Evolutionary conservation across 2,329 filamentous ascomycete species (phyloP).

Genomic region (Phyllosticta citribraziliensis): DNA sequence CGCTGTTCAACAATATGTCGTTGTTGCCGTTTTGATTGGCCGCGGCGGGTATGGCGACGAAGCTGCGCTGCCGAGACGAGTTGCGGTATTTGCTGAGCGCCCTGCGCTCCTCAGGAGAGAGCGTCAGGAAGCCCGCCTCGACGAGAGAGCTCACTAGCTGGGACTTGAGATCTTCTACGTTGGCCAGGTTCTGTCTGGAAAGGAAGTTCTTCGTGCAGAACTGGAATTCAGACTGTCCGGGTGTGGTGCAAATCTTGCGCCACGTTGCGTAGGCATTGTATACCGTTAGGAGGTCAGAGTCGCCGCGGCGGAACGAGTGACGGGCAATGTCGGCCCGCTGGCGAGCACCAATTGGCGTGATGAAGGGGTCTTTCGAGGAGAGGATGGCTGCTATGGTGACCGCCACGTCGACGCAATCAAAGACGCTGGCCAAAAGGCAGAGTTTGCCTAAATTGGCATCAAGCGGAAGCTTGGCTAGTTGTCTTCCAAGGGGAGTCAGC

Average conservation of each 20-base stretch:
- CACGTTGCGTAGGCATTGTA: slow-evolving; percentile 91
- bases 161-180: slow-evolving; percentile 92
- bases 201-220: slow-evolving; percentile 96
- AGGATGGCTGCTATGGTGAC: slow-evolving; percentile 88
- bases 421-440: slow-evolving; percentile 74
- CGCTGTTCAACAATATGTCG: slow-evolving; percentile 66
- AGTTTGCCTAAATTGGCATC: slow-evolving; percentile 95
- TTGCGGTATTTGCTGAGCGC: slow-evolving; percentile 60
- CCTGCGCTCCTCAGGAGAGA: slow-evolving; percentile 63
- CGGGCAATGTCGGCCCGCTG: slow-evolving; percentile 73
- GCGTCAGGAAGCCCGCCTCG: slow-evolving; percentile 71
- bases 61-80: slow-evolving; percentile 56
- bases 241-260: slow-evolving; percentile 69
- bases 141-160: slow-evolving; percentile 78
- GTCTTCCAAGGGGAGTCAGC: slow-evolving; percentile 74
- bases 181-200: slow-evolving; percentile 74
- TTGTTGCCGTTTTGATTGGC: slow-evolving; percentile 70
- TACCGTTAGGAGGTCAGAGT: slow-evolving; percentile 84
- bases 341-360: slow-evolving; percentile 74
- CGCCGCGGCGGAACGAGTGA: slow-evolving; percentile 67
- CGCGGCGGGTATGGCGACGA: slow-evolving; percentile 71
- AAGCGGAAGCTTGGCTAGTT: slow-evolving; percentile 78
- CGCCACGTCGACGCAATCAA: slow-evolving; percentile 83
- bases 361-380: slow-evolving; percentile 89
- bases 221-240: slow-evolving; percentile 64